These are phyloP conservation scores for Kernera saxatilis DNA, from an alignment of 345 rosid genomes.

Conservation along the genomic window DNA sequence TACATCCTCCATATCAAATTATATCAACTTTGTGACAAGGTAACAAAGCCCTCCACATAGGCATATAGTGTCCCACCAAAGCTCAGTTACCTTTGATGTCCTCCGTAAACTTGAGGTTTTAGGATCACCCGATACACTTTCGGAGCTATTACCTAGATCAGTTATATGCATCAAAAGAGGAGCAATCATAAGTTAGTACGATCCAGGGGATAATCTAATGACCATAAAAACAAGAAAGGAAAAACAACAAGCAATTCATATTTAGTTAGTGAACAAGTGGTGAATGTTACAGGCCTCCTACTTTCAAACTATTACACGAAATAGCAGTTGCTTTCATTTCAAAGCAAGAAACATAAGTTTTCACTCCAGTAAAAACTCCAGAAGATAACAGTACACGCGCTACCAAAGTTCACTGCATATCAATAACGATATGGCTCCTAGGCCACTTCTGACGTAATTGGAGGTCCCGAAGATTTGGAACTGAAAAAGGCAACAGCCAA, in stretches of 20 bases:
- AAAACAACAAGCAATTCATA: not conserved
- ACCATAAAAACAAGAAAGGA: not conserved
- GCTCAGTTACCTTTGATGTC: conserved; percentile 14
- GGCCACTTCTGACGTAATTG: not conserved
- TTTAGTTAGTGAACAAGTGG: not conserved
- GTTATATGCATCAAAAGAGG: not conserved
- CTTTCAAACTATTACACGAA: not conserved
- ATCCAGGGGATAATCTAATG: not conserved
- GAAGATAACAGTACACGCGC: not conserved
- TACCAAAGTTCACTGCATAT: not conserved
- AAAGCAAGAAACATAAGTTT: not conserved
- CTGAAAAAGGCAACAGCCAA: not conserved
- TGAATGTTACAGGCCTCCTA: not conserved
- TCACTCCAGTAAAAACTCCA: not conserved
- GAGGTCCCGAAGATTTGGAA: not conserved
- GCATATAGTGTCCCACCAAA: not conserved
- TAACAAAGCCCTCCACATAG: not conserved
- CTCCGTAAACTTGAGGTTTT: not conserved
- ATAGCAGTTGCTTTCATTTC: not conserved
- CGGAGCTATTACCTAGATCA: conserved; percentile 17
- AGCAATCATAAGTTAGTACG: not conserved
- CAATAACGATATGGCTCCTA: not conserved
- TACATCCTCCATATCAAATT: not conserved
- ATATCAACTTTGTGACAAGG: not conserved
- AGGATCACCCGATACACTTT: conserved; percentile 2